Percentiles rank a stretch among this genome's conserved stretches.
Conservation (phyloP, 2,329 filamentous ascomycete genomes). For the Dactylellina parvicollis region DNA sequence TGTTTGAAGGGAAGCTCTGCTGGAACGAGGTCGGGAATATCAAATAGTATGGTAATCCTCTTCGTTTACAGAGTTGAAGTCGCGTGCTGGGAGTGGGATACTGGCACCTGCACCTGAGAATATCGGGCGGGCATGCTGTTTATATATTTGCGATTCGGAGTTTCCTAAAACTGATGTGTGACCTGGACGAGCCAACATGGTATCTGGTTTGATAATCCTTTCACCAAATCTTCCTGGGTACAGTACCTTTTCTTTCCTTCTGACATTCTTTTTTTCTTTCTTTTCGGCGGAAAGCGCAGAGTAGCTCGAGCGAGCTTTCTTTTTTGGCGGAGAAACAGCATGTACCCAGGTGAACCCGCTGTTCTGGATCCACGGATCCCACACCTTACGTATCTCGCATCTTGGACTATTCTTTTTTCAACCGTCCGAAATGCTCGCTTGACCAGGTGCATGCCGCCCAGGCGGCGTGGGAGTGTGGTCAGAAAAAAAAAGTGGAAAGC, state of each 20-base stretch:
- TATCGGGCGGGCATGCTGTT: conserved; percentile 18
- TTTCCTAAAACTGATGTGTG: conserved; percentile 6
- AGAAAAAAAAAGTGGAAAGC: background rate
- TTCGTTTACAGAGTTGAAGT: conserved; percentile 10
- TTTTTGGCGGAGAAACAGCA: background rate
- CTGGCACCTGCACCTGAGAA: conserved; percentile 1
- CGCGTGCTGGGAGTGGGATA: conserved; percentile 26
- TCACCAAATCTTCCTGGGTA: too few species aligned
- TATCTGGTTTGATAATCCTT: conserved; percentile 17
- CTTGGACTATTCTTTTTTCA: background rate
- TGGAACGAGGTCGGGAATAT: background rate
- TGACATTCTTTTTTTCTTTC: background rate
- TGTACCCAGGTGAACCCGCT: conserved; percentile 23
- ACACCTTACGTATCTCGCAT: conserved; percentile 6
- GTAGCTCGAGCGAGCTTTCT: background rate
- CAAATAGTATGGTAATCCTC: conserved; percentile 3
- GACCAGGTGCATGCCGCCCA: conserved; percentile 14
- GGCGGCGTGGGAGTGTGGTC: too few species aligned
- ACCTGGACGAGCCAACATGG: background rate
- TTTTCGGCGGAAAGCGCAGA: background rate
- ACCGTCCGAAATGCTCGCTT: conserved; percentile 37
- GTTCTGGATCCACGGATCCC: conserved; percentile 26
- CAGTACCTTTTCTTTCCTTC: too few species aligned
- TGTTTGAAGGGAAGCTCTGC: background rate
- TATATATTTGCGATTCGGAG: conserved; percentile 20